These are phyloP conservation scores for Emergomyces pasteurianus DNA, from an alignment of 2,329 filamentous ascomycete genomes.

Conservation along the genomic window DNA sequence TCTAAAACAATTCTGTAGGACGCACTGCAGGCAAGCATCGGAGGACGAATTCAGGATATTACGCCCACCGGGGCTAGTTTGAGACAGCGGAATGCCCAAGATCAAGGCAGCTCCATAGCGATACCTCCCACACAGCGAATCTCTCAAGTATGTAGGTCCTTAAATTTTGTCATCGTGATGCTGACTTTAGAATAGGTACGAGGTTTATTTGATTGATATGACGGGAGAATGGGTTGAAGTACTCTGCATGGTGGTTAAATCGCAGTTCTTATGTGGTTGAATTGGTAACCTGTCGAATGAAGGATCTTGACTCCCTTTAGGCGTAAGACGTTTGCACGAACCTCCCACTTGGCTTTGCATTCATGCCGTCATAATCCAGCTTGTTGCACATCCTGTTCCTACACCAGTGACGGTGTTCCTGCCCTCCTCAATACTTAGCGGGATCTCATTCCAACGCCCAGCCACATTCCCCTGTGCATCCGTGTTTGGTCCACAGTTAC, in stretches of 20 bases:
- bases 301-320: neutral
- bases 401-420: slow-evolving; percentile 46
- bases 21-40: slow-evolving; percentile 19
- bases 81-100: neutral
- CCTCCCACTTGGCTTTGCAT: neutral
- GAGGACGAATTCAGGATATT: slow-evolving; percentile 23
- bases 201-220: slow-evolving; percentile 33
- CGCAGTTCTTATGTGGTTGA: neutral
- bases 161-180: neutral
- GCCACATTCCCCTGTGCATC: slow-evolving; percentile 55
- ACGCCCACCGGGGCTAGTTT: slow-evolving; percentile 16
- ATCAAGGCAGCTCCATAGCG: slow-evolving; percentile 1
- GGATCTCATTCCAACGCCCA: slow-evolving; percentile 56
- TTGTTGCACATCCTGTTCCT: slow-evolving; percentile 83
- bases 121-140: slow-evolving; percentile 39
- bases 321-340: too few relatives aligned
- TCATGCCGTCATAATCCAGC: slow-evolving; percentile 47
- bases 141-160: slow-evolving; percentile 28
- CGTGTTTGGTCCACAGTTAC: slow-evolving; percentile 69
- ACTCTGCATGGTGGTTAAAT: neutral
- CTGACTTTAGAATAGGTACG: slow-evolving; percentile 10
- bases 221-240: neutral
- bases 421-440: slow-evolving; percentile 42
- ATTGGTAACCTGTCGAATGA: neutral
- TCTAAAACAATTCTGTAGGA: slow-evolving; percentile 13